Percentiles rank a stretch among this genome's conserved stretches.
phyloP scores from a whole-genome alignment of 306 rosid genomes.

The Trifolium fragiferum region DNA sequence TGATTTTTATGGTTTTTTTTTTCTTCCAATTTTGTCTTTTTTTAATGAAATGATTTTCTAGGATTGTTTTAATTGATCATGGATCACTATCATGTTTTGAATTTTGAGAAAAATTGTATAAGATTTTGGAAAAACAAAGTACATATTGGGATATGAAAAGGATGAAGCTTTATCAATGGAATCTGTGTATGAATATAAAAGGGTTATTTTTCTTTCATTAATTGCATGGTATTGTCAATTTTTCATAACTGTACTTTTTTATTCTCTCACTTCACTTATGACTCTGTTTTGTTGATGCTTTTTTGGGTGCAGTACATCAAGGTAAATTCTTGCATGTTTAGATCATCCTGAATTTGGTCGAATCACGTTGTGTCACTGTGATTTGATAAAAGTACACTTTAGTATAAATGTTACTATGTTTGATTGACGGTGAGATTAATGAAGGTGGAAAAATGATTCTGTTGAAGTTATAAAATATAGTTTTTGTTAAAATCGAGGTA shows the following conservation, averaged over 20 bases:
- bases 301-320: constrained; percentile 6
- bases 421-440: too few relatives aligned
- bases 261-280: constrained; percentile 17
- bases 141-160: background rate
- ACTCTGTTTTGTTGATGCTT: background rate
- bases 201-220: background rate
- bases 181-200: background rate
- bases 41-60: constrained; percentile 2
- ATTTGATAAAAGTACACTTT: too few relatives aligned
- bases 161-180: background rate
- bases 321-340: background rate
- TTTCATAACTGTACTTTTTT: constrained; percentile 6
- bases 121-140: background rate
- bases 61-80: constrained; percentile 9
- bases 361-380: background rate
- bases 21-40: background rate
- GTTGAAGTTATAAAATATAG: too few relatives aligned
- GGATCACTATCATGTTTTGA: background rate
- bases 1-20: background rate
- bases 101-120: background rate
- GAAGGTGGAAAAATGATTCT: too few relatives aligned
- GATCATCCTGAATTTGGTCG: background rate
- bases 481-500: background rate
- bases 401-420: too few relatives aligned
- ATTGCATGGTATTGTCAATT: background rate